Base-by-base conservation (phyloP, 2,329 filamentous ascomycete genomes). In the Karstenula rhodostoma region DNA sequence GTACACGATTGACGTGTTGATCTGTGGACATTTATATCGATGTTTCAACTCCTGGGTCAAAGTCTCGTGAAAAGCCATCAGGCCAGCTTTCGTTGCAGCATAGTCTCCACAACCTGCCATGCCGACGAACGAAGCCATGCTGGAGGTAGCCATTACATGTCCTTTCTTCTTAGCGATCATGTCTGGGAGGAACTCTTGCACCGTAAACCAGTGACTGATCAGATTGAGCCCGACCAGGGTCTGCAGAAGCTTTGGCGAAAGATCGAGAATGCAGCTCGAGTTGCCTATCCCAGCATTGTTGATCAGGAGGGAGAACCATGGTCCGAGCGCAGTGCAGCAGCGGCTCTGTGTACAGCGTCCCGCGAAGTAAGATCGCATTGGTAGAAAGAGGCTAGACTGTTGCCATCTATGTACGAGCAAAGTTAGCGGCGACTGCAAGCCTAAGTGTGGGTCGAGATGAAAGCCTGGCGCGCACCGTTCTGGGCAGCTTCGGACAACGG, bases 1-100 rank as follows among this genome's bases (percentile, higher is more conserved):
- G 64, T 81, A 80, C 1, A 82, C 75, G 25, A 79, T 73, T 6
- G 77, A 77, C 9, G 78, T 80, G 61, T 79, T 78, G 69, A 82
- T 77, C 59, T 80, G 69, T 19, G 79, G 79, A 22, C 76, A 79
- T 13, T 78, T 71, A 70, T 80, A 77, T 42, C 78, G 74, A 58
- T 78, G 73, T 59, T 80, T 78, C 17, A 82, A 65, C 60, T 82
- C 80, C 43, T 77, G 72, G 0, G 67, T 71, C 3, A 82, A 70
- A 8, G 67, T 72, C 58, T 78, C 76, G 32, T 78, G 68, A 33
- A 78, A 73, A 12, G 74, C 71, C 19, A 72, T 61, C 2, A 77
- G 60, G 6, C 67, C 76, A 19, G 68, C 71, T 61, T 78, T 78
- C 9, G 76, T 73, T 47, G 69, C 70, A 63, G 69, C 69, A 54